A percentile compares a stretch with the other conserved stretches of the same genome.
Conservation (phyloP, 1,284 basidiomycete genomes). For the Ceratobasidium sp. region DNA sequence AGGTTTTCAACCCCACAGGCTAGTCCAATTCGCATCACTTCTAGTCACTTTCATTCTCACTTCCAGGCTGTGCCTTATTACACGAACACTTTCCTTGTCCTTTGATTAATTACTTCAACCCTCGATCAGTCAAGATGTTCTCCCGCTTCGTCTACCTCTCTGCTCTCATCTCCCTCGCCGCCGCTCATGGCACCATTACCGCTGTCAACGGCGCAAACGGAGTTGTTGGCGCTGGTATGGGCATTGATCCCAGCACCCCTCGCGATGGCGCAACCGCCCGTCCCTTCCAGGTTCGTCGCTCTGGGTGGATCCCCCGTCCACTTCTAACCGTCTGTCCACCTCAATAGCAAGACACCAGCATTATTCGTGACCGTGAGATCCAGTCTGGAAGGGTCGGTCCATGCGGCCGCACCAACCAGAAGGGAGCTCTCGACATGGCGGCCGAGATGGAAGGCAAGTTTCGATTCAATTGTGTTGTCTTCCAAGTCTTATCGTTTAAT, state of each 20-base stretch:
- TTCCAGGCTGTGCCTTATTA: constrained; percentile 15
- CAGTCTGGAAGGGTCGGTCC: constrained; percentile 41
- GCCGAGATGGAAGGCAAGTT: constrained; percentile 42
- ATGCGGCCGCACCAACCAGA: constrained; percentile 44
- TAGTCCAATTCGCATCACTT: constrained; percentile 7
- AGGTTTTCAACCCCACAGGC: not conserved
- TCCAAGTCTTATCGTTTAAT: not conserved
- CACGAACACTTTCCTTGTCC: constrained; percentile 3
- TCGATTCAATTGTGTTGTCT: not conserved
- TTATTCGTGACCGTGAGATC: constrained; percentile 45
- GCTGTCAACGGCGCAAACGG: constrained; percentile 45
- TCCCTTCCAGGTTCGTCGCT: constrained; percentile 41
- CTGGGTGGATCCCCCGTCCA: not conserved
- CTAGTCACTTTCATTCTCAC: constrained; percentile 24
- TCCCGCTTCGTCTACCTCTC: constrained; percentile 31
- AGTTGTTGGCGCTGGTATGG: constrained; percentile 43
- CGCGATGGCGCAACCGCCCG: constrained; percentile 43
- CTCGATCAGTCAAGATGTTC: constrained; percentile 11
- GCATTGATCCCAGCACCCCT: constrained; percentile 44
- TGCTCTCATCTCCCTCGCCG: constrained; percentile 34
- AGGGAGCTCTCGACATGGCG: constrained; percentile 44
- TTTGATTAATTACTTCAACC: not conserved
- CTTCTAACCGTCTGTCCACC: not conserved
- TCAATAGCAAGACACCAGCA: constrained; percentile 43
- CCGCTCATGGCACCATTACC: constrained; percentile 45